These are phyloP conservation scores for Musa itinerans DNA, from an alignment of 176 grass and related monocot genomes.

Conservation along the genomic window DNA sequence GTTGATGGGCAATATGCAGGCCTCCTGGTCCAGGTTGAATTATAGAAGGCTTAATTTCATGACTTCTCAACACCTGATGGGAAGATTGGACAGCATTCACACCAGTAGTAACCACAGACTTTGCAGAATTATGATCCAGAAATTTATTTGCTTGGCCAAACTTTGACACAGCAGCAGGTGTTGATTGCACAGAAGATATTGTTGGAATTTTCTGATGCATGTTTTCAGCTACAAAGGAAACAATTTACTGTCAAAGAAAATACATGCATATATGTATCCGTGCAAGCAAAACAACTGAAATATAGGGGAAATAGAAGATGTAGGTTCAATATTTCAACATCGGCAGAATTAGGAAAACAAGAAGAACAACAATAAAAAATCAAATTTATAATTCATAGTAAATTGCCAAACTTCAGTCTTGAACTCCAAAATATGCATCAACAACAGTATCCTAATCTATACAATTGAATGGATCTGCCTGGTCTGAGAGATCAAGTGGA, in stretches of 20 bases:
- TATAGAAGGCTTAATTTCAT: slow-evolving; percentile 35
- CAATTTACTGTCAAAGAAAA: neutral
- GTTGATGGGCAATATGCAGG: slow-evolving; percentile 43
- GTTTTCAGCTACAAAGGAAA: slow-evolving; percentile 13
- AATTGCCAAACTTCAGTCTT: no score
- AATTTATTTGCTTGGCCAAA: slow-evolving; percentile 37
- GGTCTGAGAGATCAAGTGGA: no score
- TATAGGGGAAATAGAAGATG: no score
- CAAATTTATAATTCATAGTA: no score
- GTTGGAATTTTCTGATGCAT: slow-evolving; percentile 13
- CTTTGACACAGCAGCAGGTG: slow-evolving; percentile 23
- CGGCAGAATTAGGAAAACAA: no score
- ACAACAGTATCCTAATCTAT: no score
- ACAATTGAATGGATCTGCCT: no score
- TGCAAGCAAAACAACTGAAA: neutral
- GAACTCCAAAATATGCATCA: no score
- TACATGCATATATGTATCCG: neutral
- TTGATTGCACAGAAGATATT: neutral
- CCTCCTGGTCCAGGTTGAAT: slow-evolving; percentile 35
- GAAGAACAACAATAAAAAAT: no score
- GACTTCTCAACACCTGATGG: slow-evolving; percentile 33
- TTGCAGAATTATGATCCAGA: slow-evolving; percentile 32
- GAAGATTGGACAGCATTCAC: slow-evolving; percentile 30
- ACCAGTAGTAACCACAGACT: slow-evolving; percentile 19
- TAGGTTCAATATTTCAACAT: no score